phyloP scores from a whole-genome alignment of 2,329 filamentous ascomycete species.

The Xylariaceae sp. region DNA sequence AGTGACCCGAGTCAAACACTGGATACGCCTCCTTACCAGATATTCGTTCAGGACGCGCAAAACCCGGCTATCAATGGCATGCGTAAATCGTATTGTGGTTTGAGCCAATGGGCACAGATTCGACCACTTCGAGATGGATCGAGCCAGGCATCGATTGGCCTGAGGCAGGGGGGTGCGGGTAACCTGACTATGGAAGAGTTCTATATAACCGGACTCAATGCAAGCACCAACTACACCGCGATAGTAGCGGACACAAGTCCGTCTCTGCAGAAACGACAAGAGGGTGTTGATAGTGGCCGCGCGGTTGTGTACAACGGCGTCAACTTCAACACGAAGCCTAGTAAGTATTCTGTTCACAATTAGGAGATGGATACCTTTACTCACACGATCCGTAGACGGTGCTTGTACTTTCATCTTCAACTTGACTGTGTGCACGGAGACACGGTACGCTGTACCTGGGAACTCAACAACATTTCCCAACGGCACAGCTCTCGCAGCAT shows the following conservation, averaged over 20 bases:
- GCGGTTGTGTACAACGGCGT: conserved; percentile 68
- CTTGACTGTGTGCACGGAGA: conserved; percentile 81
- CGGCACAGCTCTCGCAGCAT: conserved; percentile 54
- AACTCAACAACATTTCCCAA: conserved; percentile 61
- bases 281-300: conserved; percentile 61
- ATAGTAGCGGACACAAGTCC: conserved; percentile 55
- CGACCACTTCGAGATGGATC: conserved; percentile 51
- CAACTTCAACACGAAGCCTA: conserved; percentile 70
- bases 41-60: conserved; percentile 68
- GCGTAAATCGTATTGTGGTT: conserved; percentile 74
- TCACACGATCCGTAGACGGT: conserved; percentile 19
- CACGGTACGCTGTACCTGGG: conserved; percentile 85
- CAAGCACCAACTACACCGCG: conserved; percentile 65
- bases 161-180: conserved; percentile 63
- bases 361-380: not conserved
- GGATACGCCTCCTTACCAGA: conserved; percentile 59
- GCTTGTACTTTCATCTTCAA: conserved; percentile 76
- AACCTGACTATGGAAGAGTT: conserved; percentile 81
- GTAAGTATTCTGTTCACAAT: conserved; percentile 41
- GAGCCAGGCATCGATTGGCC: conserved; percentile 48
- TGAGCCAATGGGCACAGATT: conserved; percentile 61
- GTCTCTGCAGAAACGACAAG: conserved; percentile 43
- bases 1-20: conserved; percentile 48
- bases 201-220: conserved; percentile 69
- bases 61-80: conserved; percentile 61